Evolutionary conservation across 2,329 filamentous ascomycete species (phyloP).

Genomic region (Nannizziopsis barbatae): DNA sequence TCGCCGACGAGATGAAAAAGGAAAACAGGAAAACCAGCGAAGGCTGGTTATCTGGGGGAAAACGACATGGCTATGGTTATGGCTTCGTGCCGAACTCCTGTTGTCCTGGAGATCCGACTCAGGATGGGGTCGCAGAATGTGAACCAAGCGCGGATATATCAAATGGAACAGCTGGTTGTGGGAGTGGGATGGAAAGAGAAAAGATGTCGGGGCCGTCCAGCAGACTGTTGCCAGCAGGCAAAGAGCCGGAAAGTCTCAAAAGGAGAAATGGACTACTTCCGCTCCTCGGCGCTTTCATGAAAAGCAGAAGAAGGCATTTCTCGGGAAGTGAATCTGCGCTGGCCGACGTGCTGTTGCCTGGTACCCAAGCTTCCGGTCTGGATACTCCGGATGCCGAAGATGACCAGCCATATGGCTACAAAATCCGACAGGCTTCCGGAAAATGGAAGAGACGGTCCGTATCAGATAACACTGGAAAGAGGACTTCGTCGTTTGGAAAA

Average conservation of each 20-base stretch:
- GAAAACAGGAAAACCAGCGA: slow-evolving; percentile 21
- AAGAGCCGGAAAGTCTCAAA: neutral
- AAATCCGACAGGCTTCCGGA: neutral
- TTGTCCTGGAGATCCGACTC: neutral
- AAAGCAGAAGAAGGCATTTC: neutral
- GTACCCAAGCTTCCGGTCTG: neutral
- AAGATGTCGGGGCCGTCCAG: neutral
- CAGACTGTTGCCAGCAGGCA: neutral
- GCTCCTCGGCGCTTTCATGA: neutral
- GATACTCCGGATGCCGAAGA: neutral
- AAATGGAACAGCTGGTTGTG: neutral
- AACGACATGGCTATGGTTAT: slow-evolving; percentile 33
- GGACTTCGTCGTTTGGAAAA: neutral
- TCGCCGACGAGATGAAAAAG: neutral
- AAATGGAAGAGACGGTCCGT: slow-evolving; percentile 6
- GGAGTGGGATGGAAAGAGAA: neutral
- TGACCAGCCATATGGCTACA: neutral
- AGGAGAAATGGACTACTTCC: neutral
- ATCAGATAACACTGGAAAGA: neutral
- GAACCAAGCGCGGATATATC: neutral
- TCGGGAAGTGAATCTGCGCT: neutral
- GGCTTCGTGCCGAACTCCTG: slow-evolving; percentile 20
- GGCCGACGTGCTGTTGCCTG: slow-evolving; percentile 1
- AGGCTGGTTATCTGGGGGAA: slow-evolving; percentile 35
- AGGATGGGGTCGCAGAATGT: neutral